Evolutionary conservation across 768 basidiomycete genomes (phyloP).

Genomic region (Agrocybe pediades): DNA sequence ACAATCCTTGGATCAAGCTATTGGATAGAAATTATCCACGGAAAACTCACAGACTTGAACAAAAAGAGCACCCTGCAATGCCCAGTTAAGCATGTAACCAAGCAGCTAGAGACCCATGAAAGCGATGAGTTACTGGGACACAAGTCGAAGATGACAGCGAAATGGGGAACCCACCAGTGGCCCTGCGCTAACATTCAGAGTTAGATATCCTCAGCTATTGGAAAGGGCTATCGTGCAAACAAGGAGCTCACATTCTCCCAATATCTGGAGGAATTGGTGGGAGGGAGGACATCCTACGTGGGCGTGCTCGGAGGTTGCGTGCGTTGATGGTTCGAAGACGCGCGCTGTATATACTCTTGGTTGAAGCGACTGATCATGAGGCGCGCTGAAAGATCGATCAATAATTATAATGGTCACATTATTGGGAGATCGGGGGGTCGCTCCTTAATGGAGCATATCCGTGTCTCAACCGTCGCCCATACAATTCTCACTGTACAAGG

Average conservation of each 20-base stretch:
- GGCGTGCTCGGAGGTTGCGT: background rate
- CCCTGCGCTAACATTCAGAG: background rate
- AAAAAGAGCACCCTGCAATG: background rate
- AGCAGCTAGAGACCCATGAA: background rate
- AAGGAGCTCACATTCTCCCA: background rate
- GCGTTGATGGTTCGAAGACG: background rate
- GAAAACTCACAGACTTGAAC: conserved; percentile 7
- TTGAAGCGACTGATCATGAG: no score
- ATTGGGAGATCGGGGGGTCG: no score
- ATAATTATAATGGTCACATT: no score
- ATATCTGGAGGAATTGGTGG: conserved; percentile 5
- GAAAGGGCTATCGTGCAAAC: no score
- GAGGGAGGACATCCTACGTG: background rate
- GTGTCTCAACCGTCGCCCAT: no score
- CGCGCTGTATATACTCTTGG: background rate
- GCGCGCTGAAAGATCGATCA: background rate
- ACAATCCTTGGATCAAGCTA: background rate
- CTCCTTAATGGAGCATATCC: no score
- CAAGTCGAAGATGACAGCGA: background rate
- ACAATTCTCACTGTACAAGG: no score
- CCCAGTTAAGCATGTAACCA: background rate
- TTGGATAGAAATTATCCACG: background rate
- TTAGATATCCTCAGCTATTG: no score
- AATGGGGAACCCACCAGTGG: background rate
- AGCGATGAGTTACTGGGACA: background rate